Conservation (phyloP, 805 yeast species). For the Blastobotrys terrestris region DNA sequence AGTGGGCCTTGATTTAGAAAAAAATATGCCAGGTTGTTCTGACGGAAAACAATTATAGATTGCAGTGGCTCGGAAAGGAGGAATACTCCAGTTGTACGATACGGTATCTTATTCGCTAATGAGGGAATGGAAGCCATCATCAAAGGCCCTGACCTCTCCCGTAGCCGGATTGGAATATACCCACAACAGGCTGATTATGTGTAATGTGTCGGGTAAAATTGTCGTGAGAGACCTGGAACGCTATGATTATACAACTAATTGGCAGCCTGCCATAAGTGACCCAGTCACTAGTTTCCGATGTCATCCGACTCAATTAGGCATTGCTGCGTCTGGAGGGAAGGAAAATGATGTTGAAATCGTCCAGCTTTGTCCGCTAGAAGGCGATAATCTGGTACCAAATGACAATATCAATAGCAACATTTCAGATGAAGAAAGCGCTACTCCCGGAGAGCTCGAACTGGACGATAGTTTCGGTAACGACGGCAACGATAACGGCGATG, state of each 20-base stretch:
- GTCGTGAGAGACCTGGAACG: slow-evolving; percentile 15
- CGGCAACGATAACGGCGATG: background rate
- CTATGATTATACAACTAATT: slow-evolving; percentile 3
- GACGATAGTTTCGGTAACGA: background rate
- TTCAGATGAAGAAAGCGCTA: background rate
- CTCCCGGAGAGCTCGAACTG: background rate
- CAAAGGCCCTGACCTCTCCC: slow-evolving; percentile 12
- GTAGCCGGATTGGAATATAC: slow-evolving; percentile 17
- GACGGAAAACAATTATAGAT: slow-evolving; percentile 7
- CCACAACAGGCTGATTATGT: slow-evolving; percentile 12
- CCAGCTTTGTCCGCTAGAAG: slow-evolving; percentile 11
- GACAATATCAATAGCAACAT: background rate
- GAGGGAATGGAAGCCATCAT: slow-evolving; percentile 17
- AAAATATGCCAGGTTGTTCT: too few relatives aligned
- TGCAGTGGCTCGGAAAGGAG: slow-evolving; percentile 21
- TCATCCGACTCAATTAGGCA: slow-evolving; percentile 36
- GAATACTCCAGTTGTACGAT: slow-evolving; percentile 18
- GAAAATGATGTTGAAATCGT: slow-evolving; percentile 39
- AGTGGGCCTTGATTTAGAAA: too few relatives aligned
- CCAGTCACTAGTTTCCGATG: slow-evolving; percentile 33
- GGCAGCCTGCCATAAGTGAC: slow-evolving; percentile 14
- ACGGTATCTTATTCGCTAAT: slow-evolving; percentile 10
- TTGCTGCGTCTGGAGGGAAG: slow-evolving; percentile 46
- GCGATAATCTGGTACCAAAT: background rate
- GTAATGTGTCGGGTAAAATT: slow-evolving; percentile 17